Conservation (phyloP, 106 monocot species). For the Cymbidium sinense region DNA sequence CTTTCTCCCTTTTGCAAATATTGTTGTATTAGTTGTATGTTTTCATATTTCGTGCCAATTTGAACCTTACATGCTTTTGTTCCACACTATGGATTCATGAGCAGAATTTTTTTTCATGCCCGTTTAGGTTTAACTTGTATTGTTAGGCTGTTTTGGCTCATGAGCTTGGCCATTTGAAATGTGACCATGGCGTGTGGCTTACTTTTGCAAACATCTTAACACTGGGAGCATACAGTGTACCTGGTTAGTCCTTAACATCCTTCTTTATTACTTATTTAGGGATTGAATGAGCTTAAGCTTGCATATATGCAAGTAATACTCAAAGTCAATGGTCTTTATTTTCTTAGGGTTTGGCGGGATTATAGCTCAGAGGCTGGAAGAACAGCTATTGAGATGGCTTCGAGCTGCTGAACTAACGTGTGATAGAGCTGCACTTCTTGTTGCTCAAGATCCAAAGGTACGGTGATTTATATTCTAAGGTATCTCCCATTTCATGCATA, state of each 20-base stretch:
- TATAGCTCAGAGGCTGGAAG: conserved; percentile 79
- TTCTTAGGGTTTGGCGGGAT: conserved; percentile 68
- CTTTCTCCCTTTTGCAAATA: too few species aligned
- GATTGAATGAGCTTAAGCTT: background rate
- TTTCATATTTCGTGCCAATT: background rate
- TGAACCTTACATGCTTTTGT: background rate
- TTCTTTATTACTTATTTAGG: background rate
- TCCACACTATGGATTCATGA: background rate
- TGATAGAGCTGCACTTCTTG: conserved; percentile 95
- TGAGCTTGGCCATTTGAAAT: conserved; percentile 93
- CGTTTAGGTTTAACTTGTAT: conserved; percentile 8
- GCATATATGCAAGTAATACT: too few species aligned
- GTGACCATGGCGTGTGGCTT: conserved; percentile 97
- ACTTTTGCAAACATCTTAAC: conserved; percentile 91
- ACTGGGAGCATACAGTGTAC: conserved; percentile 77
- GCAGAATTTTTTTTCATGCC: conserved; percentile 11
- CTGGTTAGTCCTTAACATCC: conserved; percentile 40
- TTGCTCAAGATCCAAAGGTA: conserved; percentile 95
- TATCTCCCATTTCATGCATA: background rate
- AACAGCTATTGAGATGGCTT: conserved; percentile 83
- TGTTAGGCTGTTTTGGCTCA: conserved; percentile 94
- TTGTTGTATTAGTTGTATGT: too few species aligned
- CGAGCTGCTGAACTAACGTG: conserved; percentile 96
- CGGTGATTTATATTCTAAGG: background rate
- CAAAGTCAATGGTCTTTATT: too few species aligned